Percentiles rank a stretch among this genome's conserved stretches.
Evolutionary conservation across 2,329 filamentous ascomycete species (phyloP).

Genomic region (Fusarium xyrophilum): DNA sequence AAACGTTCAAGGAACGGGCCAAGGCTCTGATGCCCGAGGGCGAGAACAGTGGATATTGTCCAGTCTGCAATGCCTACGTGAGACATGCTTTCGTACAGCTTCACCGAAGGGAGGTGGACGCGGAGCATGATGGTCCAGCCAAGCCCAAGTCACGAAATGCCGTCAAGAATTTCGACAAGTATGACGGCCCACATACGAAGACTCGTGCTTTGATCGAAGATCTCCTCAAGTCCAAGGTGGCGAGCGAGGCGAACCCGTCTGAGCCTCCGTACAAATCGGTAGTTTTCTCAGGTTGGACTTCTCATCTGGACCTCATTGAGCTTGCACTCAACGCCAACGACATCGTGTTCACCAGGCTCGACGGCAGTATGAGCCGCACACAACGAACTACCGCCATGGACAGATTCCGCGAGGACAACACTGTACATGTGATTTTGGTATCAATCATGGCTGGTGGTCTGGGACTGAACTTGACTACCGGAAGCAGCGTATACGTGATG

Average conservation of each 20-base stretch:
- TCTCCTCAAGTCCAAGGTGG: slow-evolving; percentile 68
- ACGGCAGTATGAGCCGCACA: slow-evolving; percentile 83
- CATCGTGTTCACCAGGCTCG: slow-evolving; percentile 80
- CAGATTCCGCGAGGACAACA: slow-evolving; percentile 74
- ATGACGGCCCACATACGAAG: slow-evolving; percentile 90
- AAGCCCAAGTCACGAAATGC: slow-evolving; percentile 43
- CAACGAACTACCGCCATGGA: slow-evolving; percentile 79
- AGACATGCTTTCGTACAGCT: slow-evolving; percentile 72
- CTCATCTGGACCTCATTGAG: slow-evolving; percentile 90
- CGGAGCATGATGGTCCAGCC: slow-evolving; percentile 62
- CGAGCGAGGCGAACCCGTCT: slow-evolving; percentile 65
- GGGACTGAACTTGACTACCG: slow-evolving; percentile 87
- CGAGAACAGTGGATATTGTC: slow-evolving; percentile 63
- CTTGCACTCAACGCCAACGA: slow-evolving; percentile 73
- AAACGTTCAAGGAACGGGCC: slow-evolving; percentile 62
- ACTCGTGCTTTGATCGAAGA: slow-evolving; percentile 82
- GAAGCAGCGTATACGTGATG: slow-evolving; percentile 92
- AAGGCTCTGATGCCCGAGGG: slow-evolving; percentile 48
- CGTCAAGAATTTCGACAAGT: slow-evolving; percentile 70
- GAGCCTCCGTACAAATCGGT: slow-evolving; percentile 88
- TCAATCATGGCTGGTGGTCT: slow-evolving; percentile 92
- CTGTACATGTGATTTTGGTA: slow-evolving; percentile 82
- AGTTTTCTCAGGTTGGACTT: slow-evolving; percentile 95
- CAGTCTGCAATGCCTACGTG: slow-evolving; percentile 70
- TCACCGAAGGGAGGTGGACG: slow-evolving; percentile 64